Conservation (phyloP, 2,329 filamentous ascomycete genomes). For the Aspergillus sp. region DNA sequence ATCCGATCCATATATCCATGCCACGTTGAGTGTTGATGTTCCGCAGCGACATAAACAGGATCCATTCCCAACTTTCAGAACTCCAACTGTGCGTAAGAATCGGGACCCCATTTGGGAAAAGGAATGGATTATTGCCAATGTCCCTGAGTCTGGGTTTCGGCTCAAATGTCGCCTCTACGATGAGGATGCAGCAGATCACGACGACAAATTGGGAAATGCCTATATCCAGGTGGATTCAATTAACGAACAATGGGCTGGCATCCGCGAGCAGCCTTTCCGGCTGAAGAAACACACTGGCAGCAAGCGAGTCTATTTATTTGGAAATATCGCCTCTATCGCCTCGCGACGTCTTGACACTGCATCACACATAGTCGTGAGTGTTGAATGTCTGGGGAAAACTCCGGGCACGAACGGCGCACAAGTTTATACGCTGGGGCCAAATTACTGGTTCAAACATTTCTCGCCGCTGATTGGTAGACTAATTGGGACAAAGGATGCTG, state of each 20-base stretch:
- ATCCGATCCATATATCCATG: conserved; percentile 79
- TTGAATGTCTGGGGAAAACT: conserved; percentile 75
- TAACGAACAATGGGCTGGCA: conserved; percentile 66
- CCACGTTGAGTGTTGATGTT: conserved; percentile 71
- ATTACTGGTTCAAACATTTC: conserved; percentile 76
- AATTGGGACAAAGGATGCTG: conserved; percentile 67
- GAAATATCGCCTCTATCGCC: conserved; percentile 65
- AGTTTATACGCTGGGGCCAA: conserved; percentile 78
- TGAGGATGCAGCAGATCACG: conserved; percentile 80
- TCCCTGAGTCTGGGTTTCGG: conserved; percentile 76
- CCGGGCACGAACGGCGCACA: conserved; percentile 63
- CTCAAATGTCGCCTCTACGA: conserved; percentile 88
- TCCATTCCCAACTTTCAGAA: conserved; percentile 71
- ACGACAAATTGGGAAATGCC: conserved; percentile 85
- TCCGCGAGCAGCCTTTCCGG: conserved; percentile 64
- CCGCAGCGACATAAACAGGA: conserved; percentile 83
- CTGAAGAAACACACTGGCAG: conserved; percentile 79
- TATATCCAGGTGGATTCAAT: conserved; percentile 66
- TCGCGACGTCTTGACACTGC: conserved; percentile 64
- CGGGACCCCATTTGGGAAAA: conserved; percentile 79
- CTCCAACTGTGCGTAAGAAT: conserved; percentile 69
- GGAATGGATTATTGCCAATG: conserved; percentile 84
- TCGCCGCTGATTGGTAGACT: conserved; percentile 85
- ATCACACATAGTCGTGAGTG: conserved; percentile 69
- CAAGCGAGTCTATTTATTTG: conserved; percentile 79